Conservation (phyloP, 2,329 filamentous ascomycete genomes). For the Diaporthe humulicola region DNA sequence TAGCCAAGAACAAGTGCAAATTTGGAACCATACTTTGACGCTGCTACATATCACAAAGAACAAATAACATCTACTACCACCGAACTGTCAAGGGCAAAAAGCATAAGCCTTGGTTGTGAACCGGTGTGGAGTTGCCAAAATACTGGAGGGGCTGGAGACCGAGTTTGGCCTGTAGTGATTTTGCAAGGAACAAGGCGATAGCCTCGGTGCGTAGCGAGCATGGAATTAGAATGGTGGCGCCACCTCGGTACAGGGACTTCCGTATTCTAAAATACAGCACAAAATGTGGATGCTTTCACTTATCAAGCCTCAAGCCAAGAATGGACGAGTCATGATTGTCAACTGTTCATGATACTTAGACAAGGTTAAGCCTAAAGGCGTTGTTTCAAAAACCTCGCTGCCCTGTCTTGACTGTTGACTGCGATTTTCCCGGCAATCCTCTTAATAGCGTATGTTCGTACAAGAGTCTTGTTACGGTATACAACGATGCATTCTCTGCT, state of each 20-base stretch:
- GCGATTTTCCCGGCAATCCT: background rate
- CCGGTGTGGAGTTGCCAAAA: too few species aligned
- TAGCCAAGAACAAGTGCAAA: too few species aligned
- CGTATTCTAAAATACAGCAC: background rate
- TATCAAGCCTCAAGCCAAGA: background rate
- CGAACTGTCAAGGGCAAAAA: too few species aligned
- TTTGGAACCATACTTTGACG: too few species aligned
- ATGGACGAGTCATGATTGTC: background rate
- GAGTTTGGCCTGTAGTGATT: too few species aligned
- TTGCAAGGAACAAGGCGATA: too few species aligned
- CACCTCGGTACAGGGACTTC: background rate
- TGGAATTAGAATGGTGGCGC: background rate
- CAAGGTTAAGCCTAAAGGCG: background rate
- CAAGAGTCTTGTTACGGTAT: background rate
- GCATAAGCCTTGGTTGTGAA: too few species aligned
- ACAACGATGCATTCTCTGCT: background rate
- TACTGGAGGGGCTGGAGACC: too few species aligned
- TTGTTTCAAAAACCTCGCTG: background rate
- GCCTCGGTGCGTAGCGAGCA: background rate
- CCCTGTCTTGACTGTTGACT: background rate
- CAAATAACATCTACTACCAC: too few species aligned
- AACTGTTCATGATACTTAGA: background rate
- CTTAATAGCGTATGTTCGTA: background rate
- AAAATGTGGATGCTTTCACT: background rate
- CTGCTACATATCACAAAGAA: too few species aligned